Conservation (phyloP, 2,329 filamentous ascomycete genomes). For the Macrophomina pseudophaseolina region DNA sequence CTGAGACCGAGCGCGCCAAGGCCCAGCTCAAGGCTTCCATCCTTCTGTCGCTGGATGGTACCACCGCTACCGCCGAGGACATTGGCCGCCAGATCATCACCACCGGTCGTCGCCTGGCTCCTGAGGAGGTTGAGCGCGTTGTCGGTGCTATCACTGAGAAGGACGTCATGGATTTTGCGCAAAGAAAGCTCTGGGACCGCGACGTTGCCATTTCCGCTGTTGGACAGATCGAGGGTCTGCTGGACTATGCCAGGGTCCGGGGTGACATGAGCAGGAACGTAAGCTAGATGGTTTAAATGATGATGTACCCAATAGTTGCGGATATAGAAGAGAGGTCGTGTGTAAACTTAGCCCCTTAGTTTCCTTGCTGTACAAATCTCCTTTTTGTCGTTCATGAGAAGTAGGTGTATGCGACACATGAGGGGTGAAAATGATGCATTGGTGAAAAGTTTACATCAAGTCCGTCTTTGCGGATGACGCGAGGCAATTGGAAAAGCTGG, state of each 20-base stretch:
- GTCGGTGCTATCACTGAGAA: constrained; percentile 90
- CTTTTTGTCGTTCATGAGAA: constrained; percentile 19
- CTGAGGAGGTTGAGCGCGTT: constrained; percentile 91
- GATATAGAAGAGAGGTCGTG: constrained; percentile 25
- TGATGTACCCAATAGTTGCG: constrained; percentile 18
- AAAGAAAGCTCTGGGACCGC: constrained; percentile 95
- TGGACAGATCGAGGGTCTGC: constrained; percentile 84
- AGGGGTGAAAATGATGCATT: neutral
- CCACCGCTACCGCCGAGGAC: constrained; percentile 95
- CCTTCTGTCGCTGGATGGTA: constrained; percentile 94
- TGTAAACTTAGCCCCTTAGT: constrained; percentile 28
- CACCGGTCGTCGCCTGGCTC: constrained; percentile 87
- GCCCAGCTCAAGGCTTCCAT: constrained; percentile 98
- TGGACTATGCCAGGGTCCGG: constrained; percentile 78
- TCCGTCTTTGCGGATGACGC: too few species aligned
- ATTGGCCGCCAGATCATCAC: constrained; percentile 98
- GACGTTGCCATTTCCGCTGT: constrained; percentile 94
- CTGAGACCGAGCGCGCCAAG: constrained; percentile 98
- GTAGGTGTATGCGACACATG: neutral
- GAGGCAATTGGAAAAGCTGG: too few species aligned
- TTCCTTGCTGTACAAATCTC: constrained; percentile 28
- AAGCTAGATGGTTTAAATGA: constrained; percentile 17
- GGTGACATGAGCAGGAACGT: constrained; percentile 81
- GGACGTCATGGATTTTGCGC: constrained; percentile 96
- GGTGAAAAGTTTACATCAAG: neutral